Conservation (phyloP, 2,329 filamentous ascomycete genomes). For the Penicillium sp. region DNA sequence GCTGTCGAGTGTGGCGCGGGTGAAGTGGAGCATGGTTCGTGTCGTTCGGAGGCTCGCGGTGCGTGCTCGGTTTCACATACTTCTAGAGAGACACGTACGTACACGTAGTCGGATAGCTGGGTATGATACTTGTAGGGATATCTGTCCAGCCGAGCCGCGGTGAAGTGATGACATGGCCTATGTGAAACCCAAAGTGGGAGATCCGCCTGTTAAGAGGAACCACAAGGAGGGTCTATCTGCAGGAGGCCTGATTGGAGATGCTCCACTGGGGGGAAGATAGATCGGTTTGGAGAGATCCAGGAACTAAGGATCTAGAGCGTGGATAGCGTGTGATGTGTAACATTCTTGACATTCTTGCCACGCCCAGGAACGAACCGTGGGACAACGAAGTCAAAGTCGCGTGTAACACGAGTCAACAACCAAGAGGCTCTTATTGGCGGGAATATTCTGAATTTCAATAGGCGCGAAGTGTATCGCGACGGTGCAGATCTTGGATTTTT, state of each 20-base stretch:
- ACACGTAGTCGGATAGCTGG: neutral
- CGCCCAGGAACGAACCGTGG: conserved; percentile 12
- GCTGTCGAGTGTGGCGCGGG: neutral
- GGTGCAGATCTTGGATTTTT: conserved; percentile 11
- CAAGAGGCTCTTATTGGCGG: neutral
- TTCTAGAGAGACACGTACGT: neutral
- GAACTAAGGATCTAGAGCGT: conserved; percentile 6
- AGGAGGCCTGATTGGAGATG: conserved; percentile 1
- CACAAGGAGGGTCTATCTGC: neutral
- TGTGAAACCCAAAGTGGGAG: conserved; percentile 5
- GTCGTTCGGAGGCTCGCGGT: neutral
- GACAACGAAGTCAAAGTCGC: neutral
- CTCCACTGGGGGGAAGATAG: conserved; percentile 18
- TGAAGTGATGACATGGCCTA: conserved; percentile 10
- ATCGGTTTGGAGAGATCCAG: conserved; percentile 23
- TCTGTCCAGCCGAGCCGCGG: neutral
- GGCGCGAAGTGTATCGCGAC: neutral
- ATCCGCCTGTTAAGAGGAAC: conserved; percentile 3
- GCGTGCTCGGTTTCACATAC: neutral
- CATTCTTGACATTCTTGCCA: conserved; percentile 8
- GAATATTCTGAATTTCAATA: neutral
- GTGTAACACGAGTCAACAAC: neutral
- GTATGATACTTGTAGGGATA: neutral
- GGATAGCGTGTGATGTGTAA: conserved; percentile 27
- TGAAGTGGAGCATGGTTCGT: neutral